Evolutionary conservation across 805 yeast species (phyloP), one percentile per base, ranked within the genome.

Genomic region (Yamadazyma endophytica): DNA sequence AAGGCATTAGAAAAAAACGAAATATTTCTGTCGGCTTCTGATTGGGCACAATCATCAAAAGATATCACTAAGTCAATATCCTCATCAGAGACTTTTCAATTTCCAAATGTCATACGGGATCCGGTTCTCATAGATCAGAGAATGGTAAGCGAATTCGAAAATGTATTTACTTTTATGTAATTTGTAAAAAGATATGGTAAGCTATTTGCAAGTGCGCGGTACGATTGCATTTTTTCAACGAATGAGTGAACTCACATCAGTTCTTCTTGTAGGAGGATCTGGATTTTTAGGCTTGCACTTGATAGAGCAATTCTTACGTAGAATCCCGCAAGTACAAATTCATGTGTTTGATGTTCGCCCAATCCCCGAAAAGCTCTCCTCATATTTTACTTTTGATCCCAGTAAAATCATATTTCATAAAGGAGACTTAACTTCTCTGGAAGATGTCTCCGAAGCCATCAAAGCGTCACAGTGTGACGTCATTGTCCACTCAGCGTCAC

Each of bases 401-500:
- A 39, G 54, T 1, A 59, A 71, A 28, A 72, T 90, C 33, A 52
- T 50, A 1, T 78, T 81, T 40, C 83, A 79, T 54, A 68, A 79
- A 44, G 97, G 97, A 29, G 97, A 92, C 50, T 61, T 92, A 41
- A 86, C 97, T 0, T 76, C 82, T 0, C 73, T 69, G 17, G 72
- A 62, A 7, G 95, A 86, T 48, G 80, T 92, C 4, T 53, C 61
- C 3, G 49, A 57, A 5, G 95, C 94, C 0, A 74, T 90, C 22
- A 53, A 58, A 20, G 54, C 50, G 9, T 68, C 82, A 18, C 54
- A 67, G 22, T 87, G 95, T 28, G 70, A 75, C 24, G 89, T 86
- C 1, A 75, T 92, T 15, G 95, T 92, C 6, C 97, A 94, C 53
- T 83, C 96, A 1, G 98, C 97, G 2, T 90, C 97, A 9, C 99